Percentiles rank a stretch among this genome's conserved stretches.
phyloP scores from a whole-genome alignment of 2,329 filamentous ascomycete species.

The Hypoxylon sp. region DNA sequence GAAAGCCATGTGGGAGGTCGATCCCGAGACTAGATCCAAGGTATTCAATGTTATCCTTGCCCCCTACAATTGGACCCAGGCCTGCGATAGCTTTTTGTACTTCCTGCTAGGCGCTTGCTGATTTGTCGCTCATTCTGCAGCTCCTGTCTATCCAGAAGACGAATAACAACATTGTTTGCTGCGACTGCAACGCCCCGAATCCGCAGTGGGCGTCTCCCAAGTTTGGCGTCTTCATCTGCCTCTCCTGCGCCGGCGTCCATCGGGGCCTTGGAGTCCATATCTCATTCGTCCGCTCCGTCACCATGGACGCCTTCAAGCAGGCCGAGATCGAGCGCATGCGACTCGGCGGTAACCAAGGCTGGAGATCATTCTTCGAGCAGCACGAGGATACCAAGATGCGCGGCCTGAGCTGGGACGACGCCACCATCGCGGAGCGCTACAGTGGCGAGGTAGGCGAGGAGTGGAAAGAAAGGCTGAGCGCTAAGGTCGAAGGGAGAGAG shows the following conservation, averaged over 20 bases:
- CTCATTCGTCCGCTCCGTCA: conserved; percentile 96
- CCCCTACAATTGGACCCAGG: conserved; percentile 6
- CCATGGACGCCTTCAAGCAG: conserved; percentile 98
- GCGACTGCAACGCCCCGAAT: conserved; percentile 94
- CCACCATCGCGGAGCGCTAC: conserved; percentile 90
- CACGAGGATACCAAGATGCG: conserved; percentile 75
- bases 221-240: conserved; percentile 98
- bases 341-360: conserved; percentile 87
- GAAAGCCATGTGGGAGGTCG: conserved; percentile 97
- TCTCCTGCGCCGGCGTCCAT: conserved; percentile 94
- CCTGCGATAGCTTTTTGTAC: conserved; percentile 9
- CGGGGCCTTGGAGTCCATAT: conserved; percentile 97
- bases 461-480: conserved; percentile 90
- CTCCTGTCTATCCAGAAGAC: conserved; percentile 92
- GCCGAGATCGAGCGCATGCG: conserved; percentile 95
- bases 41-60: conserved; percentile 60
- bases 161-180: conserved; percentile 89
- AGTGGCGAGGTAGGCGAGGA: conserved; percentile 91
- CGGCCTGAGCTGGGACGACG: conserved; percentile 83
- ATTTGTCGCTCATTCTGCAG: conserved; percentile 59
- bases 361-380: conserved; percentile 87
- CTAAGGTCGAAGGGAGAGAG: conserved; percentile 88
- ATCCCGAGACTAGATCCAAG: conserved; percentile 96
- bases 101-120: conserved; percentile 26
- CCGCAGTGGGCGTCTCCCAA: conserved; percentile 99